Conservation (phyloP, 73 alveolate species). For the Stentor roeselii region DNA sequence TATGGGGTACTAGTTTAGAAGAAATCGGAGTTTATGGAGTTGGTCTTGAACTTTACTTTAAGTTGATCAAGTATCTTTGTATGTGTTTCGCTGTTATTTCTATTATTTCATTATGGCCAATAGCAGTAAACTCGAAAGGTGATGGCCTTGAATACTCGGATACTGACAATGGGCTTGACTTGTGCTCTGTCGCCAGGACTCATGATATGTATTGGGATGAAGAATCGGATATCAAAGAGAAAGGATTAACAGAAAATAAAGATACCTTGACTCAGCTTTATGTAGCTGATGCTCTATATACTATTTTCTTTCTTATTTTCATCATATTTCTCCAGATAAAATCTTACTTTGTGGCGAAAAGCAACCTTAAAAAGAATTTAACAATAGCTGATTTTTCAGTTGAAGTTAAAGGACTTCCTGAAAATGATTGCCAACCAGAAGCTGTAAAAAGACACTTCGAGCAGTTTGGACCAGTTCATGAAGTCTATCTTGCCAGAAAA, state of each 20-base stretch:
- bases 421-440: not conserved
- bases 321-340: not conserved
- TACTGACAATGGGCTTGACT: not conserved
- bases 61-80: not conserved
- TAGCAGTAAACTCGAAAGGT: conserved; percentile 30
- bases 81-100: conserved; percentile 34
- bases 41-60: conserved; percentile 32
- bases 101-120: conserved; percentile 29
- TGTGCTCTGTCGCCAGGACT: conserved; percentile 20
- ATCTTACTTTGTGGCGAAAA: not conserved
- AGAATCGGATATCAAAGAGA: not conserved
- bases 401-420: conserved; percentile 29
- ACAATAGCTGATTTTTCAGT: conserved; percentile 27
- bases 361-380: not conserved
- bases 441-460: conserved; percentile 31
- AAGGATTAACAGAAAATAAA: not conserved
- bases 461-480: conserved; percentile 33
- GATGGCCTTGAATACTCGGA: conserved; percentile 17
- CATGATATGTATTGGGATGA: not conserved
- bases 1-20: conserved; percentile 14
- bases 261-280: not conserved
- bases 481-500: conserved; percentile 41
- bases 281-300: not conserved
- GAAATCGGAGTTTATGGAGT: conserved; percentile 38
- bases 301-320: not conserved